Evolutionary conservation across 148 eudicot genomes (phyloP), one percentile per base, ranked within the genome.

Genomic region (Chenopodium formosanum): DNA sequence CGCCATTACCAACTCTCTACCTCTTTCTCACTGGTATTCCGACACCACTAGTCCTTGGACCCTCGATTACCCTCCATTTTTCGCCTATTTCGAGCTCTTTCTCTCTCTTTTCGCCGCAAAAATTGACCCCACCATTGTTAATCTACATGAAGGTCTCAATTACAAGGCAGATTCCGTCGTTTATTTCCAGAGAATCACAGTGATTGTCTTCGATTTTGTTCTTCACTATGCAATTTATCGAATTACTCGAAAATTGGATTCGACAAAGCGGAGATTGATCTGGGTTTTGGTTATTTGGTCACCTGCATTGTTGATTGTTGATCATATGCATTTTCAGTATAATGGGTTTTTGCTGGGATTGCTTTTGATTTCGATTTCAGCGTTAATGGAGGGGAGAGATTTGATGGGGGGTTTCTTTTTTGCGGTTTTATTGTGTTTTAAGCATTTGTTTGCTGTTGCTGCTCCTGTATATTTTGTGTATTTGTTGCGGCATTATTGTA

Each of bases 401-500:
- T 87, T 96, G 92, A 22, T 90, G 64, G 99, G 95, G 14, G 99
- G 99, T 67, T 89, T 96, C 74, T 77, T 91, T 48, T 96, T 96
- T 53, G 95, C 98, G 56, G 91, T 85, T 56, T 86, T 96, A 87
- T 56, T 96, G 82, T 91, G 97, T 79, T 96, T 94, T 77, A 94
- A 96, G 90, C 98, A 94, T 80, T 80, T 96, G 79, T 96, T 96
- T 86, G 97, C 95, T 2, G 98, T 96, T 84, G 99, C 98, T 72
- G 99, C 87, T 7, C 99, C 99, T n/a, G 90, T 96, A 71, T 96
- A 94, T 85, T 96, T 94, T 62, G 98, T 96, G 81, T 96, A 96
- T 85, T 85, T 96, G 89, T 83, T 96, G 83, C 78, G 98, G 85
- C 97, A 90, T 88, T 96, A 91, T 74, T 96, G 97, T 76, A 82